Percentiles rank a stretch among this genome's conserved stretches.
phyloP scores from a whole-genome alignment of 108 stramenopile species.

The Cylindrotheca fusiformis region DNA sequence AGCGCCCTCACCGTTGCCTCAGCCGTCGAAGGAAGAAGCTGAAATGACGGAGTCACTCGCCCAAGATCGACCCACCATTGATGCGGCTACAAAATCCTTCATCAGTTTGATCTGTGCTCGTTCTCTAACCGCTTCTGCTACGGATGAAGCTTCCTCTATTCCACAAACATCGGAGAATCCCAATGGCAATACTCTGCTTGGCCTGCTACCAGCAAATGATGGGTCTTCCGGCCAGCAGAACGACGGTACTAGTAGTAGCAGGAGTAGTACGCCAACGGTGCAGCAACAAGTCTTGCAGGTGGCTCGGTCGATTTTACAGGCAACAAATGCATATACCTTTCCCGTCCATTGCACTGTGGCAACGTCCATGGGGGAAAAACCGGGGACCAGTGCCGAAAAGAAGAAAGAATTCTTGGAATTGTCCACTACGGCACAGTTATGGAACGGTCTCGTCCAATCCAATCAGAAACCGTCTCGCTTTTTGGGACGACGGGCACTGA shows the following conservation, averaged over 20 bases:
- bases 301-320: slow-evolving; percentile 9
- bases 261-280: not conserved
- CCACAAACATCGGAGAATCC: not conserved
- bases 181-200: not conserved
- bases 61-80: slow-evolving; percentile 41
- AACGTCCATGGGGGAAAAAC: slow-evolving; percentile 13
- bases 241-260: not conserved
- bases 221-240: not conserved
- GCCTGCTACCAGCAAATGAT: not conserved
- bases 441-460: slow-evolving; percentile 34
- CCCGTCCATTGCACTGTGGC: slow-evolving; percentile 24
- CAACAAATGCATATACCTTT: slow-evolving; percentile 23
- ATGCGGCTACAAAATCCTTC: slow-evolving; percentile 34
- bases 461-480: slow-evolving; percentile 38
- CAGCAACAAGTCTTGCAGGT: slow-evolving; percentile 7
- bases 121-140: slow-evolving; percentile 10
- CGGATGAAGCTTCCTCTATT: slow-evolving; percentile 7
- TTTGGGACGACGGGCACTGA: slow-evolving; percentile 26
- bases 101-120: slow-evolving; percentile 29
- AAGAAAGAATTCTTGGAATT: slow-evolving; percentile 20
- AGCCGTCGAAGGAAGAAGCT: slow-evolving; percentile 19
- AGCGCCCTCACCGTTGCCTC: not conserved
- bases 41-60: slow-evolving; percentile 22
- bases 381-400: slow-evolving; percentile 4
- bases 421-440: slow-evolving; percentile 22